A percentile compares a stretch with the other conserved stretches of the same genome.
phyloP scores from a whole-genome alignment of 2,329 filamentous ascomycete genomes.

The Penicillium sp. region DNA sequence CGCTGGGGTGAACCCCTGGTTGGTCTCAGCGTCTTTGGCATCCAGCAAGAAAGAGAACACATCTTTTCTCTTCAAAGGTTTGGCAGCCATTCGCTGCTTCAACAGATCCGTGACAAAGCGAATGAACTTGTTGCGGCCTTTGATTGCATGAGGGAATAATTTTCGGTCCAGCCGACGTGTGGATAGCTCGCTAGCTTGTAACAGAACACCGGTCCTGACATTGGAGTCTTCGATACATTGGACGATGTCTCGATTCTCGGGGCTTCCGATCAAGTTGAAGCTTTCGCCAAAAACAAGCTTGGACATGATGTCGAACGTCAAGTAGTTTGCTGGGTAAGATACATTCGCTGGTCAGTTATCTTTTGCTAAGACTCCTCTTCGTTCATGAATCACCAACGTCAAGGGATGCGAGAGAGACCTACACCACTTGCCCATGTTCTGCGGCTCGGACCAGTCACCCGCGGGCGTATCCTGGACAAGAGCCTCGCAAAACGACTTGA shows the following conservation, averaged over 20 bases:
- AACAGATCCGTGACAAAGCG: conserved; percentile 14
- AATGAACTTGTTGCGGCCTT: conserved; percentile 39
- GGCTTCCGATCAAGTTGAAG: conserved; percentile 7
- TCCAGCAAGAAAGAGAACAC: conserved; percentile 46
- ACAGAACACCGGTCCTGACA: conserved; percentile 10
- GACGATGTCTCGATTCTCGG: conserved; percentile 8
- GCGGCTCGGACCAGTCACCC: conserved; percentile 35
- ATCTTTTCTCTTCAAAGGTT: conserved; percentile 29
- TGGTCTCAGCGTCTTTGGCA: conserved; percentile 43
- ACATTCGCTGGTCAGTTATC: background rate
- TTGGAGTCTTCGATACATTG: conserved; percentile 16
- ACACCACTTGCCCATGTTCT: conserved; percentile 43
- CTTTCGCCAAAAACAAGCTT: conserved; percentile 21
- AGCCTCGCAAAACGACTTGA: background rate
- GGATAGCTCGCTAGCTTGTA: conserved; percentile 6
- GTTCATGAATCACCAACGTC: background rate
- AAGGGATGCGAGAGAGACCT: conserved; percentile 9
- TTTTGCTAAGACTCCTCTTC: too few relatives aligned
- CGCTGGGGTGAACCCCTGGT: conserved; percentile 35
- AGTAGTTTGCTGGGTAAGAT: conserved; percentile 29
- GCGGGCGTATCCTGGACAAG: background rate
- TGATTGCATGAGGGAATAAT: conserved; percentile 24
- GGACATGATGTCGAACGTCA: conserved; percentile 46
- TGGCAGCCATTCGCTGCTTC: conserved; percentile 11
- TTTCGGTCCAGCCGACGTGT: conserved; percentile 9